Evolutionary conservation across 2,329 filamentous ascomycete genomes (phyloP), one percentile per base, ranked within the genome.

Genomic region (Ophiocordyceps unilateralis): DNA sequence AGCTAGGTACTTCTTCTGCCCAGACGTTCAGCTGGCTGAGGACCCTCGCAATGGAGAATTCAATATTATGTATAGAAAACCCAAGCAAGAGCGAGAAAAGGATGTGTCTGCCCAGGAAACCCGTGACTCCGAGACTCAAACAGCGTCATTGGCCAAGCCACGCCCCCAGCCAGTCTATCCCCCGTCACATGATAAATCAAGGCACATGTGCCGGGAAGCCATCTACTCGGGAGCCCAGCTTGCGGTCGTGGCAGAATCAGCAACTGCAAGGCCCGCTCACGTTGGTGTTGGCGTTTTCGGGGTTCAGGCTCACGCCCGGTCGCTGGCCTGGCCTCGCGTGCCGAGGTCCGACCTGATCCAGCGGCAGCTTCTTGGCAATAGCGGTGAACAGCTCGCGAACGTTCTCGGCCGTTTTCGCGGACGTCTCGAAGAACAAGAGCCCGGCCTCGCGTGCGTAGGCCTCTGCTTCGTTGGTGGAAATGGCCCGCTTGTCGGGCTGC

Each of bases 341-440:
- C 59, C 89, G 78, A 49, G 89, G 86, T n/a, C 88, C 89, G 41
- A 80, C 88, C 65, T 96, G 91, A 58, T 98, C 91, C 53, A 96
- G 79, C 26, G 91, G 91, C 50, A 98, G 72, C 67, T 94, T 96
- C 80, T 89, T 94, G 48, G 91, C 91, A 59, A 98, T 96, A 45
- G 87, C 87, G 37, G 89, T 95, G 66, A 98, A 98, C 43, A 98
- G 72, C 53, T 96, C 91, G 56, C 80, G 77, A 44, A 98, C 91
- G 55, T 98, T 98, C 66, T 93, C 87, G 45, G 87, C 83, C 32
- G 89, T 94, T 73, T 98, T 98, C 51, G 91, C 91, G 11, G 88
- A 95, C 4, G 91, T 98, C 65, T 98, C 91, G 62, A 98, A 98
- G 72, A 98, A 98, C 43, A 98, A 74, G 6, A 98, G 76, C 37